A percentile compares a stretch with the other conserved stretches of the same genome.
phyloP scores from a whole-genome alignment of 441 rosid species.

The Omphalea diandra region DNA sequence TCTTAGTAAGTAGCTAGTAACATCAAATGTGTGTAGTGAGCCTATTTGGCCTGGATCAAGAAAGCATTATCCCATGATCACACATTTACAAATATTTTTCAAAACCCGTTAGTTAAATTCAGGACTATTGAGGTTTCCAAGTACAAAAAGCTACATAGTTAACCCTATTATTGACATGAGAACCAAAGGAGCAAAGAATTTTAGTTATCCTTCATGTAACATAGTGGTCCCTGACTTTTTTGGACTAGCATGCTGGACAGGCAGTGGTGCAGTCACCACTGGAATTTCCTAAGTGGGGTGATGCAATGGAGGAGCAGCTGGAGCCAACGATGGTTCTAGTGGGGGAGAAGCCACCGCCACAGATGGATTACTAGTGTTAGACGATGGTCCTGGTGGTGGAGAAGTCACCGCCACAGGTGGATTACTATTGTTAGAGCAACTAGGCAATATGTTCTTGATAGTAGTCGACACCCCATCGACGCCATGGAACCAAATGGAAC shows the following conservation, averaged over 20 bases:
- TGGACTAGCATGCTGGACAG: constrained; percentile 6
- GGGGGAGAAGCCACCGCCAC: constrained; percentile 15
- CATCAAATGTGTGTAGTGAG: no score
- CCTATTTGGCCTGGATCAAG: no score
- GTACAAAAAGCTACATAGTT: not conserved
- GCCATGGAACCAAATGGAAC: constrained; percentile 74
- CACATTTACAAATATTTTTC: no score
- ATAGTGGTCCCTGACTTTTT: constrained; percentile 23
- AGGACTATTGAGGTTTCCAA: not conserved
- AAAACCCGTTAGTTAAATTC: no score
- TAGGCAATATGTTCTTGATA: constrained; percentile 11
- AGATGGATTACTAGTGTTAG: constrained; percentile 25
- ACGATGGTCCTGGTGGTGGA: not conserved
- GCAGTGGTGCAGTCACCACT: constrained; percentile 18
- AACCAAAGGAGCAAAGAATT: constrained; percentile 1
- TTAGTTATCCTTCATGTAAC: constrained; percentile 2
- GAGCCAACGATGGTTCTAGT: not conserved
- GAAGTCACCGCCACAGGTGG: constrained; percentile 28
- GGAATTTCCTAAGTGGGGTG: constrained; percentile 9
- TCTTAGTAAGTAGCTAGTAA: no score
- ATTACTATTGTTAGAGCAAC: constrained; percentile 31
- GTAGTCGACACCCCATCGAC: constrained; percentile 52
- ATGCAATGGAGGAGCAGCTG: constrained; percentile 13
- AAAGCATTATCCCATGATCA: no score
- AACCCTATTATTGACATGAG: not conserved